Evolutionary conservation across 2,329 filamentous ascomycete genomes (phyloP), one percentile per base, ranked within the genome.

Genomic region (Beauveria varroae): DNA sequence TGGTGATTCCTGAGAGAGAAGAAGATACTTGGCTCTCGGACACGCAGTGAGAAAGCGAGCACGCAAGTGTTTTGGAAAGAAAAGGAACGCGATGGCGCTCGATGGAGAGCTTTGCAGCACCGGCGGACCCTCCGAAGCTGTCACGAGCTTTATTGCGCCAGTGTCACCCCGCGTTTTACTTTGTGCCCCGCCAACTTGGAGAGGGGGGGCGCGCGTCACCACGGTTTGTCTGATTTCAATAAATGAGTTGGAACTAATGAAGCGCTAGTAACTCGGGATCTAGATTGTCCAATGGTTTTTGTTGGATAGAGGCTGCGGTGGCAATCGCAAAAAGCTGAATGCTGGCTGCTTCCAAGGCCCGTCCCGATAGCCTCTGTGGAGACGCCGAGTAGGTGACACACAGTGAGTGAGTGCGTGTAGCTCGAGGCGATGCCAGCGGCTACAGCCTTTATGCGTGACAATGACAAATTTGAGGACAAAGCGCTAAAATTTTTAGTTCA

Each of bases 151-250:
- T 40, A 40, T 37, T 37, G 41, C 24, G 34, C 30, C 20, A 14
- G 49, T 44, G 22, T 24, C 57, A 60, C 57, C 57, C 57, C 57
- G 57, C 57, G 57, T 46, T 46, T 26, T n/a, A 18, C 22, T 14
- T 14, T 60, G 47, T 37, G 57, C 49, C 57, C 47, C 57, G 49
- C 57, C 56, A 57, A 57, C 12, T 46, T 49, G 41, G 41, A 47
- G 43, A 26, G 54, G 26, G n/a, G 16, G 22, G 14, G 24, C 28
- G 7, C 28, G n/a, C 20, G 8, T 6, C 30, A 4, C 37, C 47
- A n/a, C 47, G 34, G 5, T 14, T 18, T 52, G 24, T 43, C 41
- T 8, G 41, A 6, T 43, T 43, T 43, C 18, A 43, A 2, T 7
- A 43, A 20, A 43, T 18, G 41, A 43, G 18, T 37, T 16, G 34